These are phyloP conservation scores for Phytophthora chlamydospora DNA, from an alignment of 352 stramenopile genomes.

Conservation along the genomic window DNA sequence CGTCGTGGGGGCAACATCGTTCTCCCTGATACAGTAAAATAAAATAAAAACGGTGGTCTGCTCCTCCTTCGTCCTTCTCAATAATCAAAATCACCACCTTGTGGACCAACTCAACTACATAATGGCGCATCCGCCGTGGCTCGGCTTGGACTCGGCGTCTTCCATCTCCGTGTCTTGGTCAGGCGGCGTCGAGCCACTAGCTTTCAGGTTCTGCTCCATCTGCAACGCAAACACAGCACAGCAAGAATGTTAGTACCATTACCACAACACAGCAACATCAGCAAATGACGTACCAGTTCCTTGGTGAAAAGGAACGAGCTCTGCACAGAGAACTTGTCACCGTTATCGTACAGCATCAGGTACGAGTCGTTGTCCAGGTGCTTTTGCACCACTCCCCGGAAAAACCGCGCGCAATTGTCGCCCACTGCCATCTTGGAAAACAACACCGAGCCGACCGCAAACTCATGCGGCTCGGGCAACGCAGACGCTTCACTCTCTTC, in stretches of 20 bases:
- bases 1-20: neutral
- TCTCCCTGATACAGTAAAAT: conserved; percentile 7
- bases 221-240: conserved; percentile 19
- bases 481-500: conserved; percentile 12
- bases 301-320: conserved; percentile 54
- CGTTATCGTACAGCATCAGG: conserved; percentile 62
- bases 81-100: conserved; percentile 25
- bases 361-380: conserved; percentile 50
- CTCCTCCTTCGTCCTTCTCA: conserved; percentile 9
- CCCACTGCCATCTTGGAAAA: conserved; percentile 55
- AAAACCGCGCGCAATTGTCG: conserved; percentile 45
- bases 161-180: conserved; percentile 38
- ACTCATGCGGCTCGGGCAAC: conserved; percentile 26
- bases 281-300: conserved; percentile 40
- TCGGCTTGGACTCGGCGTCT: conserved; percentile 14
- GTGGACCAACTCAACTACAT: conserved; percentile 24
- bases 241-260: conserved; percentile 15
- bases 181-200: conserved; percentile 1
- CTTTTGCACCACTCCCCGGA: conserved; percentile 49
- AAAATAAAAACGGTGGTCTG: conserved; percentile 10
- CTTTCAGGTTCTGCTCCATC: conserved; percentile 48
- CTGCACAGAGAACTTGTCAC: conserved; percentile 53
- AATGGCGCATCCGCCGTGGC: conserved; percentile 24
- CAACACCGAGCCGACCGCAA: conserved; percentile 39
- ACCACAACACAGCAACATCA: neutral